phyloP scores from a whole-genome alignment of 805 yeast species.

The Starmerella sp. region DNA sequence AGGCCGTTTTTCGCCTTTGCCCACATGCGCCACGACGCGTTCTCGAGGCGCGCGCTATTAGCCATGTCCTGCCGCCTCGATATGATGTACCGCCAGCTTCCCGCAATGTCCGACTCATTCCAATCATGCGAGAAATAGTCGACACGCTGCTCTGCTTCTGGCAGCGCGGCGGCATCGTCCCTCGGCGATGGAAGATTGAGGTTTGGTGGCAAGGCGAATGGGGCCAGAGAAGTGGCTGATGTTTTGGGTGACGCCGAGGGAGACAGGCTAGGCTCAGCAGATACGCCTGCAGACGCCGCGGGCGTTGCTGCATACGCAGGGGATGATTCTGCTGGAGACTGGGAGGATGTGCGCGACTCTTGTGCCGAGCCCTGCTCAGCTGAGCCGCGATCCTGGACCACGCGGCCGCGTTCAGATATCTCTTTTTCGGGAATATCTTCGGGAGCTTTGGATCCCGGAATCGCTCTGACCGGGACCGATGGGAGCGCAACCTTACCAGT shows the following conservation, averaged over 20 bases:
- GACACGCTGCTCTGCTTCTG: constrained; percentile 80
- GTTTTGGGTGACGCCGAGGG: neutral
- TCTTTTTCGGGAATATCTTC: neutral
- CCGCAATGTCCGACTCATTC: constrained; percentile 87
- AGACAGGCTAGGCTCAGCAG: neutral
- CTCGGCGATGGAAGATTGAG: constrained; percentile 1
- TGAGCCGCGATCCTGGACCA: neutral
- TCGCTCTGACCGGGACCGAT: neutral
- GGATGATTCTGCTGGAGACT: neutral
- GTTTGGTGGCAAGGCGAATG: neutral
- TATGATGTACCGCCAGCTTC: constrained; percentile 91
- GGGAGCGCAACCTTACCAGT: constrained; percentile 14
- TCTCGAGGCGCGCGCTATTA: constrained; percentile 64
- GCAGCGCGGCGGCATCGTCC: constrained; percentile 34
- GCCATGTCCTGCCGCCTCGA: constrained; percentile 74
- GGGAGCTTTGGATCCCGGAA: neutral
- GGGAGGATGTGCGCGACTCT: neutral
- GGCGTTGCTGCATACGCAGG: neutral
- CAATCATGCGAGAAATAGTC: constrained; percentile 93
- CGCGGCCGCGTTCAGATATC: neutral
- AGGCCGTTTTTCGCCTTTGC: constrained; percentile 59
- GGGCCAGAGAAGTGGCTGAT: neutral
- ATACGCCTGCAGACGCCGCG: neutral
- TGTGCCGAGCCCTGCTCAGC: neutral
- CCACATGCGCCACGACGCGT: constrained; percentile 94